Evolutionary conservation across 2,329 filamentous ascomycete species (phyloP), one percentile per base, ranked within the genome.

Genomic region (Mycosphaerella arachidis): DNA sequence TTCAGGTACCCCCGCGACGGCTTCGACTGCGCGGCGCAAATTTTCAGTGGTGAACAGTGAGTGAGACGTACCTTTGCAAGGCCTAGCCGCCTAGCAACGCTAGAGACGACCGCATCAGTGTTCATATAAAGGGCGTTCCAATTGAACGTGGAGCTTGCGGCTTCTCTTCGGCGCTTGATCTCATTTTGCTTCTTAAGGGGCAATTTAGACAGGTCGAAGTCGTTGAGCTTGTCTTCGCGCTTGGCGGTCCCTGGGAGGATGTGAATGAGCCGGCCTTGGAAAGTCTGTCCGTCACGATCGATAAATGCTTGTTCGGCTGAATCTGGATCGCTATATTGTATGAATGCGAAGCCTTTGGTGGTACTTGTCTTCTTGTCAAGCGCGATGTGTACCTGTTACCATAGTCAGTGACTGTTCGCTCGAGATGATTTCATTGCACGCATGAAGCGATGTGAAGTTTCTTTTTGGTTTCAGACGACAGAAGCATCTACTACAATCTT

Each of bases 401-500:
- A 45, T 12, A 52, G 46, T 60, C 16, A 63, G 56, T 45, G 33
- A 12, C 24, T 16, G 35, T 10, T 30, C 33, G 24, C 45, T 40
- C 12, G 35, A 30, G 3, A 30, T 24, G 27, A 31, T 12, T 12
- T 45, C 31, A 53, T 46, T 48, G 27, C 16, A 6, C 53, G 16
- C 46, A n/a, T 27, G 46, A 56, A 24, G 24, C 24, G 24, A 24
- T 24, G 30, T 18, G 18, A 35, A 31, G 24, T 37, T 59, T 27
- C 16, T 30, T 27, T 16, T 12, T 13, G 10, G 18, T n/a, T 52
- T 52, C 70, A 72, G 91, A 86, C 84, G 81, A 78, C 88, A 91
- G 57, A 92, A 89, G 91, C 90, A 96, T 97, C 93, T 99, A 99
- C 94, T 97, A 99, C 96, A 95, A 96, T 94, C 89, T 84, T 91